Evolutionary conservation across 2,329 filamentous ascomycete species (phyloP).

Genomic region (Grosmannia huntii): DNA sequence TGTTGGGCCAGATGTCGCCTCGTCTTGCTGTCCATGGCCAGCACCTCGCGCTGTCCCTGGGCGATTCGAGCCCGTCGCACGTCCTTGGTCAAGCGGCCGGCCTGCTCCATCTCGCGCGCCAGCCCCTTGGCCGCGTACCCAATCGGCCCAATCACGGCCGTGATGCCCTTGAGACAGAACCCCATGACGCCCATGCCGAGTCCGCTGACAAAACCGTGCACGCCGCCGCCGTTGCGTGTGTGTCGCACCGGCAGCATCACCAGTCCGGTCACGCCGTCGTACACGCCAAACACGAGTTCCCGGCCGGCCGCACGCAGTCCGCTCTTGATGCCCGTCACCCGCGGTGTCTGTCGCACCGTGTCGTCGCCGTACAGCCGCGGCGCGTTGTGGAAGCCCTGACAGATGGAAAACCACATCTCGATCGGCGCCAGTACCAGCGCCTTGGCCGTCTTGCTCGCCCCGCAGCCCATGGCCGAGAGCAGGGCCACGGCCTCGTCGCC

Average conservation of each 20-base stretch:
- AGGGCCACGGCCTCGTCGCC: conserved; percentile 25
- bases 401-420: conserved; percentile 46
- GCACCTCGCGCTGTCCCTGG: conserved; percentile 39
- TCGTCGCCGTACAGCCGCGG: conserved; percentile 58
- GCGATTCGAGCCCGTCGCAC: conserved; percentile 45
- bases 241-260: conserved; percentile 46
- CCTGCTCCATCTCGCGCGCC: conserved; percentile 43
- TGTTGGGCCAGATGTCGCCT: conserved; percentile 17
- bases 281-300: conserved; percentile 51
- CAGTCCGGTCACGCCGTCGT: conserved; percentile 52
- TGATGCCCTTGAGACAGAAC: conserved; percentile 51
- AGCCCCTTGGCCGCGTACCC: conserved; percentile 53
- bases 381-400: conserved; percentile 59
- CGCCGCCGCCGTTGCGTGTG: conserved; percentile 37
- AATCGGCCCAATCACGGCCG: conserved; percentile 45
- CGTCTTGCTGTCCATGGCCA: conserved; percentile 20
- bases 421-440: conserved; percentile 46
- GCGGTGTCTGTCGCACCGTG: conserved; percentile 49
- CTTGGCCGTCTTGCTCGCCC: conserved; percentile 34
- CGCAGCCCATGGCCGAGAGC: conserved; percentile 36
- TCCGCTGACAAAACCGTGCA: conserved; percentile 34
- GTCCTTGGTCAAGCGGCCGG: conserved; percentile 37
- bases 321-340: conserved; percentile 52
- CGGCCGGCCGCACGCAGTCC: conserved; percentile 47
- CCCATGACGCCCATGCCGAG: conserved; percentile 51